Evolutionary conservation across 2,329 filamentous ascomycete species (phyloP).

Genomic region (Stylonectria norvegica): DNA sequence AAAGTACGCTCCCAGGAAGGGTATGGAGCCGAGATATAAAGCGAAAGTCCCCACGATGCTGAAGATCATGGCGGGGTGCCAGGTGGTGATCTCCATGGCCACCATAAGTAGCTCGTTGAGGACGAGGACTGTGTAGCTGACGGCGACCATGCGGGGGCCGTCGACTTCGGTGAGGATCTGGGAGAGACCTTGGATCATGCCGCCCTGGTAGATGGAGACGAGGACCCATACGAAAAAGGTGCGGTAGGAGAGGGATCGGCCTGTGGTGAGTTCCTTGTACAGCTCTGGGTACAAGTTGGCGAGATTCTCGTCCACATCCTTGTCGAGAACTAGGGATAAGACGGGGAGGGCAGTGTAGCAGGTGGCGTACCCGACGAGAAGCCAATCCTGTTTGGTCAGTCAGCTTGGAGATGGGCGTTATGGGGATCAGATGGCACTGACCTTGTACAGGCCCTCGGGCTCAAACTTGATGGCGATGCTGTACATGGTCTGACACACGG

Average conservation of each 20-base stretch:
- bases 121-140: constrained; percentile 88
- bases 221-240: constrained; percentile 97
- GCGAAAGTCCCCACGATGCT: constrained; percentile 78
- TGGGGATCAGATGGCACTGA: no score
- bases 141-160: constrained; percentile 73
- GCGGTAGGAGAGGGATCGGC: constrained; percentile 80
- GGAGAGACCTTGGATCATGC: constrained; percentile 90
- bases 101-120: constrained; percentile 98
- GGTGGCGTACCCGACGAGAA: constrained; percentile 94
- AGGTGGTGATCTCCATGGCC: constrained; percentile 91
- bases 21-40: constrained; percentile 77
- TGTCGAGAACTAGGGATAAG: constrained; percentile 88
- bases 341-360: constrained; percentile 93
- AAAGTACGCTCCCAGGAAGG: constrained; percentile 87
- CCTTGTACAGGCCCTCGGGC: constrained; percentile 87
- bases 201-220: constrained; percentile 91
- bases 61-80: constrained; percentile 90
- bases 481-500: constrained; percentile 95
- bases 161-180: constrained; percentile 82
- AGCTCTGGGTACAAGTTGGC: constrained; percentile 95
- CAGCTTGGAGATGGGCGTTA: no score
- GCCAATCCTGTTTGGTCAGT: constrained; percentile 86
- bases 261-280: constrained; percentile 93
- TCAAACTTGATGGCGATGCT: constrained; percentile 90
- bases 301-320: constrained; percentile 89